Conservation (phyloP, 208 protist species). For the Porcisia deanei region DNA sequence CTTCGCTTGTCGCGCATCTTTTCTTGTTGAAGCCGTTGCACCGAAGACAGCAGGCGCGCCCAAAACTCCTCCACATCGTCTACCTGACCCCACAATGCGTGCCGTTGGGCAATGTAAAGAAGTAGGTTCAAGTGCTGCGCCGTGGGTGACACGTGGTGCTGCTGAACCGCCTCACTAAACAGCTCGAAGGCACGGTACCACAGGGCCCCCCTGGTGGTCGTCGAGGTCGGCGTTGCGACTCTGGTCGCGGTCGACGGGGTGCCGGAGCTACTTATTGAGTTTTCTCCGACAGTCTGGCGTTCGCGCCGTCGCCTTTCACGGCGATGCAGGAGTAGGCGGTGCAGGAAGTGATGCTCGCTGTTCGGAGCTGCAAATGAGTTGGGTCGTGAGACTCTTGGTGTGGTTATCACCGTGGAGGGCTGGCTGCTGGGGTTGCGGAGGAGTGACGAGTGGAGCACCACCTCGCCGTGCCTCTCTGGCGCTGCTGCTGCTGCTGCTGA, state of each 20-base stretch:
- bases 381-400: neutral
- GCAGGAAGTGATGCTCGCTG: conserved; percentile 14
- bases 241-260: neutral
- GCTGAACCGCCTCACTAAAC: conserved; percentile 55
- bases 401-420: neutral
- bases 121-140: conserved; percentile 78
- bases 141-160: conserved; percentile 58
- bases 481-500: neutral
- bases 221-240: neutral
- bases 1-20: conserved; percentile 20
- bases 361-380: neutral
- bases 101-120: conserved; percentile 51
- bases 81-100: conserved; percentile 47
- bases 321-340: conserved; percentile 25
- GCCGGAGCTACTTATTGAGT: neutral
- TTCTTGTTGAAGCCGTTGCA: conserved; percentile 26
- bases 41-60: conserved; percentile 40
- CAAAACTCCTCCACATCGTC: conserved; percentile 61
- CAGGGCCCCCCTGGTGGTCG: conserved; percentile 1
- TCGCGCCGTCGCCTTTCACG: conserved; percentile 3
- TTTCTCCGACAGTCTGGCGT: neutral
- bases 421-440: neutral
- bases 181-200: conserved; percentile 56
- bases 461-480: neutral
- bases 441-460: neutral